Percentiles rank a stretch among this genome's conserved stretches.
Conservation (phyloP, 495 filamentous ascomycete genomes). For the Xanthoparmelia taractica region DNA sequence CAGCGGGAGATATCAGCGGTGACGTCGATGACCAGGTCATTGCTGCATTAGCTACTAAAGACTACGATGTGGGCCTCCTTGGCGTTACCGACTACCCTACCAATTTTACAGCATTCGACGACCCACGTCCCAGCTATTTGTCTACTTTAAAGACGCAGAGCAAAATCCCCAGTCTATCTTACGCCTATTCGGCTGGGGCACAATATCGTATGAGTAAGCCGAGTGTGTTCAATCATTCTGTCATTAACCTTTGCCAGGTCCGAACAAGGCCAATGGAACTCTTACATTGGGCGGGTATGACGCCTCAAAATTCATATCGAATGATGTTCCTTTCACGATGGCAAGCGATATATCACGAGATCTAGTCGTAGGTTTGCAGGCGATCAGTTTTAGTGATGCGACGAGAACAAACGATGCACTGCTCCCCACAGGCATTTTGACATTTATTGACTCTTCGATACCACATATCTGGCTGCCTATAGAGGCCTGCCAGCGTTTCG, state of each 20-base stretch:
- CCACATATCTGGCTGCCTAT: conserved; percentile 50
- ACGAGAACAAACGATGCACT: conserved; percentile 14
- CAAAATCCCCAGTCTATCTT: conserved; percentile 44
- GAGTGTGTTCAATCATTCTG: background rate
- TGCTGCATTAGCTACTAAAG: conserved; percentile 36
- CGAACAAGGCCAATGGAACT: conserved; percentile 42
- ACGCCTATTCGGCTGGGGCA: conserved; percentile 50
- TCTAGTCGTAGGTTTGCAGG: conserved; percentile 43
- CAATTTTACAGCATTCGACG: conserved; percentile 45
- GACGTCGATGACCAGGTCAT: conserved; percentile 42
- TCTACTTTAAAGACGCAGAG: conserved; percentile 40
- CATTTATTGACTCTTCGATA: conserved; percentile 49
- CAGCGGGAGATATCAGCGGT: conserved; percentile 29
- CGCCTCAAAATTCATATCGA: conserved; percentile 43
- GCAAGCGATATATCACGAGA: conserved; percentile 45
- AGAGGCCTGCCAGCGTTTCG: conserved; percentile 45
- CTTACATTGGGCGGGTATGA: conserved; percentile 57
- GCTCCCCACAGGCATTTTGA: conserved; percentile 20
- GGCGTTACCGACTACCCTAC: conserved; percentile 43
- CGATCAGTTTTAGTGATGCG: conserved; percentile 36
- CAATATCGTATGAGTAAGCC: conserved; percentile 32
- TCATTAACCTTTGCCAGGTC: conserved; percentile 10
- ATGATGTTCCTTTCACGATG: conserved; percentile 43
- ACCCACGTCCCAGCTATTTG: conserved; percentile 43
- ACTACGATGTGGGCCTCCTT: conserved; percentile 45